Evolutionary conservation across 176 grass and related monocot genomes (phyloP), one percentile per base, ranked within the genome.

Genomic region (Oryza brachyantha): DNA sequence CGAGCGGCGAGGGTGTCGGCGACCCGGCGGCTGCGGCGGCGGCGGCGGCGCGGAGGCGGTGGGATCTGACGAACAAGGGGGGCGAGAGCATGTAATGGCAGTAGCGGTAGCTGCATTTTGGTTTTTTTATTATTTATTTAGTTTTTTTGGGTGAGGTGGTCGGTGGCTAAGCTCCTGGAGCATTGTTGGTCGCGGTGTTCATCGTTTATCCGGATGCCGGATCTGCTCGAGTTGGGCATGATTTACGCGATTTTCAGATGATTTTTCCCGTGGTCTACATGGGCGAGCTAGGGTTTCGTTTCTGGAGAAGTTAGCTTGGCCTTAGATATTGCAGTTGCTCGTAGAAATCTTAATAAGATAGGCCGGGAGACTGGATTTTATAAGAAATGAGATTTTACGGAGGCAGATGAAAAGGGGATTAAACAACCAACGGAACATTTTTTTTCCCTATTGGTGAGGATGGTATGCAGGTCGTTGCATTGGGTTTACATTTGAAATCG

Each of bases 1-100:
- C 86, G 13, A 84, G n/a, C 70, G 86, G 81, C 54, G 86, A 84
- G 21, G 64, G 41, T 13, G 81, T 26, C 63, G 81, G 70, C 7
- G 86, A 88, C 82, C 54, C 64, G 63, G 73, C 52, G 52, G 73
- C 52, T 21, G 86, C 86, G 5, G 86, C 64, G 63, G 73, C 52
- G 52, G 73, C 52, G 26, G 86, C 86, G 5, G 86, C 81, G 21
- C 25, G 86, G 40, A 76, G 86, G 10, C 81, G 81, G 34, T 88
- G 86, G 86, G 86, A 88, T 88, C 86, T 88, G 76, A 63, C 70
- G 1, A 84, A 68, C 7, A 84, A 84, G 58, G 76, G 41, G 54
- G 7, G 70, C 13, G 86, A 88, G 76, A 84, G 16, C 76, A 75
- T 73, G 86, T 88, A 88, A 84, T 64, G 81, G 2, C 34, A 5